These are phyloP conservation scores for Nannochloropsis gaditana DNA, from an alignment of 108 stramenopile species.

Conservation along the genomic window DNA sequence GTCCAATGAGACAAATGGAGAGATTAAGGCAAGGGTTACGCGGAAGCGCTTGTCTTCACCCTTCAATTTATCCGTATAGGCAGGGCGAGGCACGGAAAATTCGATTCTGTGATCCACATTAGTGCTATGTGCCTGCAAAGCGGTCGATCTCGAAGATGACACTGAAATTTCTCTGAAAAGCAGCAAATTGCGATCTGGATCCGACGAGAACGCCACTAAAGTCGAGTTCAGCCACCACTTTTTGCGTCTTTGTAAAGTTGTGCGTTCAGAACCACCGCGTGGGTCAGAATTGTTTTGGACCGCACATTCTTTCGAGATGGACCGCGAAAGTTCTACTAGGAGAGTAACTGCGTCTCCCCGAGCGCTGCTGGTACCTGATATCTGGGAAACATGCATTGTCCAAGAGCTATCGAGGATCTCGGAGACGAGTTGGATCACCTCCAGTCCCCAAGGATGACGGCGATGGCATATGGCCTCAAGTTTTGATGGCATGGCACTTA, in stretches of 20 bases:
- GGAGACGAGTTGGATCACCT: background rate
- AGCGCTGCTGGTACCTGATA: background rate
- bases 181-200: background rate
- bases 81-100: background rate
- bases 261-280: background rate
- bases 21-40: background rate
- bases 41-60: constrained; percentile 1
- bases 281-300: background rate
- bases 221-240: background rate
- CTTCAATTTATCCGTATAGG: background rate
- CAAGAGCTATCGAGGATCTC: background rate
- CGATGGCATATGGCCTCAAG: background rate
- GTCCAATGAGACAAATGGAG: constrained; percentile 1
- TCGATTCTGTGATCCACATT: background rate
- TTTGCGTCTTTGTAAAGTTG: background rate
- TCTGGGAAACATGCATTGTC: background rate
- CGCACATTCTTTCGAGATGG: background rate
- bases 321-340: background rate
- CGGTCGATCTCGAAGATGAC: background rate
- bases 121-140: background rate
- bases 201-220: background rate
- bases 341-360: background rate
- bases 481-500: background rate
- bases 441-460: background rate
- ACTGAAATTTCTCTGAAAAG: background rate